Evolutionary conservation across 345 rosid genomes (phyloP), one percentile per base, ranked within the genome.

Genomic region (Acer campestre): DNA sequence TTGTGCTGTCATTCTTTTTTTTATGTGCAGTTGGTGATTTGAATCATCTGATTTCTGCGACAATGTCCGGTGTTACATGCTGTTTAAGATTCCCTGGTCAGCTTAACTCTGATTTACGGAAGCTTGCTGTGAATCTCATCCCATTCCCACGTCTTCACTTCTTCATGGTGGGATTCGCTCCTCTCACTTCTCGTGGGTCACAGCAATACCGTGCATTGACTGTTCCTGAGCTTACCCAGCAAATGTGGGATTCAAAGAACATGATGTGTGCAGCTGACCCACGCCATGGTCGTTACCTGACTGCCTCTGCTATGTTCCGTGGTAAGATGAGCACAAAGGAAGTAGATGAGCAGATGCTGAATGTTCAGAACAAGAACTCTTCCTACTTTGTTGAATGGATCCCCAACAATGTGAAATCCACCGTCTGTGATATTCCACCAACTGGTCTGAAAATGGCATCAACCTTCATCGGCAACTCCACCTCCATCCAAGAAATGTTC

Each of bases 201-300:
- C 93, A 91, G 80, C 91, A 88, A 80, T 91, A 91, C 86, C 76
- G 95, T 2, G 85, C 92, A 67, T 88, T 91, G 64, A 86, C 95
- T 1, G 95, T 91, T 61, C 95, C 95, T 4, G 93, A 91, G 74
- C 91, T 91, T 10, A 89, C 95, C 17, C 95, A 91, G 80, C 95
- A 91, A 74, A 91, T 91, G 95, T 91, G 95, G 95, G 95, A 91
- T 68, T 42, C 95, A 10, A 90, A 90, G 87, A 90, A 90, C 80
- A 90, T 90, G 93, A 90, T 90, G 94, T 90, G 94, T 38, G 94
- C 94, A 6, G 94, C 94, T 66, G 93, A 91, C 78, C 94, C 94
- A 0, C 78, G 94, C 22, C 94, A 91, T 7, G 95, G 91, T 23
- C 86, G 94, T 0, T 90, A 90, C 78, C 82, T 90, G 55, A 90